phyloP scores from a whole-genome alignment of 2,329 filamentous ascomycete species.

The Ilyonectria mors-panacis region DNA sequence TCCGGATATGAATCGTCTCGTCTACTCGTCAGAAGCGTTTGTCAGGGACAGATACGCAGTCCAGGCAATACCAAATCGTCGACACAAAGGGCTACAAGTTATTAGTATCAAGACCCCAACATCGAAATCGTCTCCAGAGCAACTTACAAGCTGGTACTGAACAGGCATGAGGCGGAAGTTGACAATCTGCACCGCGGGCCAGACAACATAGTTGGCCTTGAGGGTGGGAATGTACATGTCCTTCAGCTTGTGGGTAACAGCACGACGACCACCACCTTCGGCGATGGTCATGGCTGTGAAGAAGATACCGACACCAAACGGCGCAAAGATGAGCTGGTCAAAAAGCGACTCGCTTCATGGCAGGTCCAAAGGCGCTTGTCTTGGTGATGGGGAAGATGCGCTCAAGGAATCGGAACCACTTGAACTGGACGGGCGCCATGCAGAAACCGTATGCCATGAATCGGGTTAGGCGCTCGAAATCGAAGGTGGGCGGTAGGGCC shows the following conservation, averaged over 20 bases:
- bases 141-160: slow-evolving; percentile 93
- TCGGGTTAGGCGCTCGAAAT: slow-evolving; percentile 92
- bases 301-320: slow-evolving; percentile 88
- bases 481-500: slow-evolving; percentile 83
- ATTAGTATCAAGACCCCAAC: slow-evolving; percentile 23
- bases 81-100: slow-evolving; percentile 89
- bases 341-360: slow-evolving; percentile 92
- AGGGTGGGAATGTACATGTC: slow-evolving; percentile 95
- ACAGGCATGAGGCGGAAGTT: slow-evolving; percentile 97
- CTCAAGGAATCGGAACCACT: slow-evolving; percentile 93
- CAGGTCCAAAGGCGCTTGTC: slow-evolving; percentile 79
- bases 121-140: neutral
- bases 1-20: neutral
- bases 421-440: slow-evolving; percentile 95
- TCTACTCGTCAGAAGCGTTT: slow-evolving; percentile 83
- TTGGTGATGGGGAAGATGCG: slow-evolving; percentile 88
- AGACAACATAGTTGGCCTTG: slow-evolving; percentile 95
- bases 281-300: slow-evolving; percentile 97
- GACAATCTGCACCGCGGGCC: slow-evolving; percentile 95
- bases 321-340: slow-evolving; percentile 94
- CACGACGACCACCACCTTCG: slow-evolving; percentile 89
- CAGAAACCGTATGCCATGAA: slow-evolving; percentile 99
- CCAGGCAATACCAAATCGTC: slow-evolving; percentile 94
- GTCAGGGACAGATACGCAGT: slow-evolving; percentile 95
- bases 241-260: slow-evolving; percentile 85